A percentile compares a stretch with the other conserved stretches of the same genome.
Conservation (phyloP, 208 protist genomes). For the Trypanosoma melophagium region DNA sequence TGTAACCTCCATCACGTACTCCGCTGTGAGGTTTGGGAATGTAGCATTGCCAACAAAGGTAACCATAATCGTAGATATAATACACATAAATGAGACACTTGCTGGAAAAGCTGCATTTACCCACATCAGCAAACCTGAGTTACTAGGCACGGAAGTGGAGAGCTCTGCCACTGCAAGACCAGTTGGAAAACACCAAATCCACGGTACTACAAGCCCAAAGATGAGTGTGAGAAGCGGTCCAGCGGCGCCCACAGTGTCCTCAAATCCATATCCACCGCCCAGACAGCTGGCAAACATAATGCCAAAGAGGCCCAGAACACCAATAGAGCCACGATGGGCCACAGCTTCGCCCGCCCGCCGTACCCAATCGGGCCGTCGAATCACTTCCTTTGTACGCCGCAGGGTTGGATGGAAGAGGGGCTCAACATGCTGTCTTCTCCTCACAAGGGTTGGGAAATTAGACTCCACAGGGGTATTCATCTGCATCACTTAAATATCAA, state of each 20-base stretch:
- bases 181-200: constrained; percentile 77
- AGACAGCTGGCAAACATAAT: constrained; percentile 82
- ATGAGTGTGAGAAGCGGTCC: constrained; percentile 80
- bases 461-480: not conserved
- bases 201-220: constrained; percentile 72
- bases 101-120: constrained; percentile 80
- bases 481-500: not conserved
- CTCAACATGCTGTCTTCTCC: constrained; percentile 28
- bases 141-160: constrained; percentile 78
- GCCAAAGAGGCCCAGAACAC: constrained; percentile 59
- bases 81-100: constrained; percentile 73
- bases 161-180: constrained; percentile 80
- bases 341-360: constrained; percentile 68
- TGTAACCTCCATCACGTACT: constrained; percentile 58
- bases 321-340: constrained; percentile 72
- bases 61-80: constrained; percentile 73
- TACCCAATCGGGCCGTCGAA: constrained; percentile 76
- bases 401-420: constrained; percentile 71
- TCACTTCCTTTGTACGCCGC: constrained; percentile 72
- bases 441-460: constrained; percentile 6
- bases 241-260: constrained; percentile 73
- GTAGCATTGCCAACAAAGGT: constrained; percentile 84
- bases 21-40: constrained; percentile 71
- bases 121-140: constrained; percentile 89
- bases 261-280: constrained; percentile 84